These are phyloP conservation scores for Xylaria longipes DNA, from an alignment of 495 filamentous ascomycete genomes.

Conservation along the genomic window DNA sequence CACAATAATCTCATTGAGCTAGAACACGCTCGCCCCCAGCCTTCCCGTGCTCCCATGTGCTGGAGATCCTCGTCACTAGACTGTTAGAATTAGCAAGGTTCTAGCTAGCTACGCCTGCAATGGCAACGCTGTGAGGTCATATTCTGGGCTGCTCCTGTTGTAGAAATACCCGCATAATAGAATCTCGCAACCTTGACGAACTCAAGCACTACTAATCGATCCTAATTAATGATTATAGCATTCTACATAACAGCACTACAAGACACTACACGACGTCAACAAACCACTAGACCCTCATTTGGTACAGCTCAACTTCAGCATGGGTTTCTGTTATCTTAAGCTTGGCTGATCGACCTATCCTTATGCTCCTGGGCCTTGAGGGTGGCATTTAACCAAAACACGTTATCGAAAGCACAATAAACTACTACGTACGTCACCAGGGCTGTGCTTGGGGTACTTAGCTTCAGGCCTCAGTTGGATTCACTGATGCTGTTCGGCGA, in stretches of 20 bases:
- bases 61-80: not conserved
- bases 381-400: not conserved
- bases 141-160: not conserved
- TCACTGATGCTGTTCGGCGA: not conserved
- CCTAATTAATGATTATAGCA: not conserved
- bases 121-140: not conserved
- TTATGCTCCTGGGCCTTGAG: not conserved
- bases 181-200: not conserved
- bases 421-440: not conserved
- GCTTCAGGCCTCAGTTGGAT: not conserved
- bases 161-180: not conserved
- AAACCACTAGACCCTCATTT: not conserved
- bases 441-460: not conserved
- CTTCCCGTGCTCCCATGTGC: not conserved
- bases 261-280: not conserved
- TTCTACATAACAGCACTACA: not conserved
- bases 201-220: not conserved
- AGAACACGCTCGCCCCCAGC: not conserved
- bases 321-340: not conserved
- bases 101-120: not conserved
- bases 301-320: not conserved
- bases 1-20: not conserved
- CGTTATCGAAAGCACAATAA: not conserved
- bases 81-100: constrained; percentile 8
- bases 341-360: not conserved